These are phyloP conservation scores for Calonectria pteridis DNA, from an alignment of 2,329 filamentous ascomycete species.

Conservation along the genomic window DNA sequence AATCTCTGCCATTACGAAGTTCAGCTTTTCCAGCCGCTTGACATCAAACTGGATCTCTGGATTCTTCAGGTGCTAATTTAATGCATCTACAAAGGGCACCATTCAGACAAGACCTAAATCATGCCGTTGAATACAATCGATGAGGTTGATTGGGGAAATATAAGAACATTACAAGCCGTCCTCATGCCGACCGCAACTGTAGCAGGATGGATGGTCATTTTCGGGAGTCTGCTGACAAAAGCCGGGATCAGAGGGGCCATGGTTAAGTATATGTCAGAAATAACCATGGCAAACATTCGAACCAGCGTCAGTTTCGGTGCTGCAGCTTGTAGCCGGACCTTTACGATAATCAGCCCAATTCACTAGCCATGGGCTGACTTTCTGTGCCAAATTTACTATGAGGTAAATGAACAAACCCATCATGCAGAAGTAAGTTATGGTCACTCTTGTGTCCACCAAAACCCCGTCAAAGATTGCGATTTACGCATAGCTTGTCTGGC, in stretches of 20 bases:
- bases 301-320: background rate
- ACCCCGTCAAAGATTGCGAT: background rate
- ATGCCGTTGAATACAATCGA: background rate
- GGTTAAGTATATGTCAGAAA: background rate
- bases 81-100: background rate
- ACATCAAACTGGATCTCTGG: background rate
- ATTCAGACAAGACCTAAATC: background rate
- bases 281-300: background rate
- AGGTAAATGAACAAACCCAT: background rate
- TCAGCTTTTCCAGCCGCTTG: background rate
- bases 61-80: background rate
- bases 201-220: background rate
- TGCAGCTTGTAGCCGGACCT: background rate
- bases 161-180: background rate
- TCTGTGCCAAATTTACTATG: background rate
- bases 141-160: background rate
- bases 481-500: background rate
- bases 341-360: background rate
- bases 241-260: background rate
- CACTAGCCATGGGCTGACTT: background rate
- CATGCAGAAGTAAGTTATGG: background rate
- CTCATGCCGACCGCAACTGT: background rate
- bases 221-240: background rate
- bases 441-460: background rate
- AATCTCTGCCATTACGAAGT: background rate